Evolutionary conservation across 73 alveolate species (phyloP), one percentile per base, ranked within the genome.

Genomic region (Paramecium bursaria): DNA sequence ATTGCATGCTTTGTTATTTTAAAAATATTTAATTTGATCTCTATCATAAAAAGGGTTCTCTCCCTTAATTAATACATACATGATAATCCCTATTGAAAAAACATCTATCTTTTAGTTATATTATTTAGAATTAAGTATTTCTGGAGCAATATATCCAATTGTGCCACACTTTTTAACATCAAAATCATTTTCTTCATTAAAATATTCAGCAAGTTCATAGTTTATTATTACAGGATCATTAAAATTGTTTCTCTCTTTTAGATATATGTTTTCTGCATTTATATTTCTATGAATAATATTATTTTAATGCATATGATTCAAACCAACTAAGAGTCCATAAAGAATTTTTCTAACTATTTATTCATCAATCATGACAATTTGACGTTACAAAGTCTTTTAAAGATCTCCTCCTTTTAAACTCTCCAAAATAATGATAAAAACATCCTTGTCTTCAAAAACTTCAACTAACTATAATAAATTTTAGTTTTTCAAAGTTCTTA

Each of bases 81-180:
- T 86, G 48, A 92, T 91, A 7, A 92, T 85, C 3, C 97, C 97
- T 0, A 90, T 51, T 46, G 92, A 75, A 85, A 90, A 92, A n/a
- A 91, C 92, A 91, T 92, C 97, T 3, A 92, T 82, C 31, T 88
- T 86, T 76, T 48, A 73, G 50, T 82, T 86, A 75, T 92, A 92
- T 14, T 86, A 86, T 33, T 57, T 87, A 10, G 94, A 90, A 85
- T 86, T 85, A 39, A 92, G 67, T 7, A 92, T 90, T 50, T 92
- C 97, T 33, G 97, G 97, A 5, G 97, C 97, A 50, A 92, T 91
- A 87, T 85, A 92, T 2, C 97, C 97, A 4, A 92, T 79, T 17
- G 97, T 90, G 1, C 97, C 97, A n/a, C 92, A 87, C 55, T 90
- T 91, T 15, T 73, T 75, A 85, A 29, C 44, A 31, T 55, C 52